These are phyloP conservation scores for Chlorella sp. DNA, from an alignment of 139 green algal species.

Conservation along the genomic window DNA sequence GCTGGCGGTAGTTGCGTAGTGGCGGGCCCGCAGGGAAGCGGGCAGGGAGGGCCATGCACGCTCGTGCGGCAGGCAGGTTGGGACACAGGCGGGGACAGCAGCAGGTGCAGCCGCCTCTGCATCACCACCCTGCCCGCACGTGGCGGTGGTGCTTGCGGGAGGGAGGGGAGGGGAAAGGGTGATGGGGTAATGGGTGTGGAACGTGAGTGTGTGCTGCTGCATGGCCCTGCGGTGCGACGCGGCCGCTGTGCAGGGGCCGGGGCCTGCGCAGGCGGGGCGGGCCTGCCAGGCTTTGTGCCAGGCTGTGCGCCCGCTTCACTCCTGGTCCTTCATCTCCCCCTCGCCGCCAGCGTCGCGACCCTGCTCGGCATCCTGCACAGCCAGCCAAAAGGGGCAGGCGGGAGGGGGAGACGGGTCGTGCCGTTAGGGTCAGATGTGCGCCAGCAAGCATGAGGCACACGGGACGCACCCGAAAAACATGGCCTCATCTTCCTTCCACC, in stretches of 20 bases:
- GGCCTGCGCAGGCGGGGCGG: not conserved
- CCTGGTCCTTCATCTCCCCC: slow-evolving; percentile 46
- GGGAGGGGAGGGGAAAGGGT: not conserved
- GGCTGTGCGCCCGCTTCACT: not conserved
- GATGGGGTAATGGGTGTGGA: not conserved
- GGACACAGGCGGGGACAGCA: not conserved
- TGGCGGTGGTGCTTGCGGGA: too few species aligned
- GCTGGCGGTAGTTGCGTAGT: not conserved
- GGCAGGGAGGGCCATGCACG: not conserved
- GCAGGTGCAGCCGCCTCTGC: not conserved
- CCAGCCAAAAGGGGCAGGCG: not conserved
- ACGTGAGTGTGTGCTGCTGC: not conserved
- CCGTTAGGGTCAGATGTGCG: too few species aligned
- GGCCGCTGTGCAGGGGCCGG: not conserved
- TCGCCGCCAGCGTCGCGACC: slow-evolving; percentile 41
- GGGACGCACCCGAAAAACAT: not conserved
- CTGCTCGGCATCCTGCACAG: slow-evolving; percentile 70
- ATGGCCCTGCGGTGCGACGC: not conserved
- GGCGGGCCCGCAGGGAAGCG: not conserved
- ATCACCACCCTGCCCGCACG: too few species aligned
- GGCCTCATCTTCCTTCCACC: too few species aligned
- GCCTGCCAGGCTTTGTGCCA: not conserved
- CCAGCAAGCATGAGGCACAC: not conserved
- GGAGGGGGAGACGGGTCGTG: too few species aligned
- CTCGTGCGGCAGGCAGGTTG: too few species aligned